Base-by-base conservation (phyloP, 352 stramenopile genomes). In the Phytophthora sansomeana region DNA sequence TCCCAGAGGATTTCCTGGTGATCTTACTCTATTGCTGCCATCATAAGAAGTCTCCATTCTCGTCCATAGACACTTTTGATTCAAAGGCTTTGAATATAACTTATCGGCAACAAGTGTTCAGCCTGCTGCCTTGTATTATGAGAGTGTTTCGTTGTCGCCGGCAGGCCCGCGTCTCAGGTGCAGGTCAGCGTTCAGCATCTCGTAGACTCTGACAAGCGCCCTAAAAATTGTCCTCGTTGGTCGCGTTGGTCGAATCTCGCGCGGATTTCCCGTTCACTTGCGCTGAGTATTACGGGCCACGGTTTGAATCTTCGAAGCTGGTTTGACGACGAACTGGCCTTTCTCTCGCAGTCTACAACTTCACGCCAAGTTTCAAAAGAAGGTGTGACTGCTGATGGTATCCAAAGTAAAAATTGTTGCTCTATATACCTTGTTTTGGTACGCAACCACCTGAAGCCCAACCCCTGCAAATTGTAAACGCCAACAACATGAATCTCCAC, bases 401-500 rank as follows among this genome's bases (percentile, higher is more conserved):
- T 16, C 8, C 3, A 47, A n/a, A 28, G 6, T 28, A 47, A 47
- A 26, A 8, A 8, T n/a, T 29, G 11, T 21, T 4, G 33, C 28
- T 16, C 28, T 10, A 19, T 10, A 19, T 16, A 47, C 41, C 41
- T 16, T 11, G 41, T 47, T 47, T 47, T 47, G 41, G 11, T 6
- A 5, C 19, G 28, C 1, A 5, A 1, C 38, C 11, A 33, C 29
- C 21, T 28, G 29, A n/a, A 43, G n/a, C 17, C 42, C 29, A 9
- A 17, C 16, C 10, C 8, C 3, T 47, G 41, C 41, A 47, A 47
- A 28, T 47, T 47, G 41, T 47, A 28, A 47, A 7, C 14, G 33
- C 30, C 33, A n/a, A 14, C 30, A 3, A 30, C 6, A 47, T 21
- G 64, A 72, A 72, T 72, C 64, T 72, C 24, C 21, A 58, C 32